Evolutionary conservation across 352 stramenopile genomes (phyloP), one percentile per base, ranked within the genome.

Genomic region (Phytophthora foliorum): DNA sequence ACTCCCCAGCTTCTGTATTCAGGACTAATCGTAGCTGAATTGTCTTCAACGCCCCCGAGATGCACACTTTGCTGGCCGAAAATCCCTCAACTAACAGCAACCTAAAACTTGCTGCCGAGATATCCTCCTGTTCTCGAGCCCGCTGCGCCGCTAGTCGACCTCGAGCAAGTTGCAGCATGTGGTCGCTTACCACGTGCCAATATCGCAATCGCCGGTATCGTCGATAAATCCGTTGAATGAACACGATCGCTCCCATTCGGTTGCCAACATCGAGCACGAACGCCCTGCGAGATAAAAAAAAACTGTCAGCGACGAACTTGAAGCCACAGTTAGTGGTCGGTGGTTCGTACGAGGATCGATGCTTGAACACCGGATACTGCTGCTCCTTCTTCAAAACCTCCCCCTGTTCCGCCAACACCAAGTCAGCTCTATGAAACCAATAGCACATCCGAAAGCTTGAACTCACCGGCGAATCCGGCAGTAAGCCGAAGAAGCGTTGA

Each of bases 1-100:
- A 91, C 53, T 90, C 82, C 9, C 84, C 74, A 11, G 65, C 56
- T 6, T 79, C 57, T 8, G 63, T 3, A 34, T 88, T 74, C 27
- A 85, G 54, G 8, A 90, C 83, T 27, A 92, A 58, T 19, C 74
- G 71, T 16, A 93, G 69, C 38, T 86, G 74, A 22, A 94, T 76
- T 27, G 73, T 86, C 74, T 94, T 93, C 54, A 92, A 72, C 27
- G 64, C 64, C 2, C 84, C 86, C 2, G 72, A 82, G 61, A 91
- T 89, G n/a, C 75, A 88, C 11, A 93, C 86, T 46, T 92, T 94
- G 63, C 81, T 79, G 0, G 83, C 84, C 5, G 82, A 82, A 60
- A 93, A 89, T 6, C 84, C 84, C 9, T 67, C 54, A 0, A 62
- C 29, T 36, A 94, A 63, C 65, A 91, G 72, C 24, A 80, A 39